Base-by-base conservation (phyloP, 805 yeast species). In the Nakazawaea molendinolei region DNA sequence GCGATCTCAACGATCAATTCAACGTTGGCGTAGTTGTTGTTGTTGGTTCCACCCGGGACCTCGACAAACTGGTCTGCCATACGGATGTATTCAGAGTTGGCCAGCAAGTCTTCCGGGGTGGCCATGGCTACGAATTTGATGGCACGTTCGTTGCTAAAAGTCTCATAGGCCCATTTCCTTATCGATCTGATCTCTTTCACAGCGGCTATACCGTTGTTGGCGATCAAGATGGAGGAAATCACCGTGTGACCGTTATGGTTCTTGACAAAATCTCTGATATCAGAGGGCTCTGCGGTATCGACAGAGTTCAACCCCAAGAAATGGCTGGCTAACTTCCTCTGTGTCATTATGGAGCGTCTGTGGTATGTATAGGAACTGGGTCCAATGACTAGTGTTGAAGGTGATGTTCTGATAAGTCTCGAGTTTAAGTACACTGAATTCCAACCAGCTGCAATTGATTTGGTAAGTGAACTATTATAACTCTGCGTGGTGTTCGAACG, bases 61-160 rank as follows among this genome's bases (percentile, higher is more conserved):
- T 89, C 96, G 43, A 92, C 86, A 55, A 84, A 90, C 64, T 90
- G 97, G 60, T 92, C 99, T 29, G 98, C 98, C 97, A 92, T 90
- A 60, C 97, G 76, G 55, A 92, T 86, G 61, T 92, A 92, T 60
- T 92, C 99, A 16, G 98, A 94, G 52, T 94, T 94, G 44, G 97
- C 95, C 49, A 75, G 87, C 49, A 92, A 66, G 67, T 92, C 99
- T 60, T 92, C 99, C n/a, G 98, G 98, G 15, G 99, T 92, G 41
- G 98, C 97, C 99, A 92, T 92, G 28, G 85, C 97, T 23, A 90
- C 92, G 56, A 92, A 94, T 50, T 85, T 86, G 46, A 92, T 84
- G 39, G 95, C 86, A 55, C 84, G 75, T 61, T 92, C 97, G 55
- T 94, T 80, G 44, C 95, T 95, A 65, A 92, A 92, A n/a, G 97